Conservation (phyloP, 1,139 yeast species). For the Pichia sp. region DNA sequence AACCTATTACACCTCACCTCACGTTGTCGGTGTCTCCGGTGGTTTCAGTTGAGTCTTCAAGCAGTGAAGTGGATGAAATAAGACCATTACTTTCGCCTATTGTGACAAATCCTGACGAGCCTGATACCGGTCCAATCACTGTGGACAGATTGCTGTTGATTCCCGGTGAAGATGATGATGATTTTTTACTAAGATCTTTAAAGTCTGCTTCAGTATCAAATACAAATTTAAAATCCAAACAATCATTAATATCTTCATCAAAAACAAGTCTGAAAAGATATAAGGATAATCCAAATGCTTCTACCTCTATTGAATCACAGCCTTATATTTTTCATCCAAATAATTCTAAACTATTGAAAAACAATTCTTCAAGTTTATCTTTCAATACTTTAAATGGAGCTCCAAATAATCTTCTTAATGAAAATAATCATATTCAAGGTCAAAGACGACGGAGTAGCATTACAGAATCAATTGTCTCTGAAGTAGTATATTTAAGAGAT, state of each 20-base stretch:
- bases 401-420: background rate
- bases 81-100: conserved; percentile 15
- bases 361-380: too few species aligned
- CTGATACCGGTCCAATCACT: conserved; percentile 3
- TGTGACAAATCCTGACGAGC: conserved; percentile 13
- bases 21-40: background rate
- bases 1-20: too few species aligned
- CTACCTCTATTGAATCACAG: background rate
- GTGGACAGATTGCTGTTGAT: conserved; percentile 2
- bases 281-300: conserved; percentile 9
- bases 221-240: conserved; percentile 2
- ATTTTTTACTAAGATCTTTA: conserved; percentile 12
- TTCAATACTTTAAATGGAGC: too few species aligned
- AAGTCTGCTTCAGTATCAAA: conserved; percentile 8
- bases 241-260: conserved; percentile 9
- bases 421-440: background rate
- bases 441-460: conserved; percentile 7
- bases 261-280: conserved; percentile 6
- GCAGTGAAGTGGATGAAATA: conserved; percentile 8
- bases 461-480: conserved; percentile 25
- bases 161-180: conserved; percentile 14
- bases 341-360: conserved; percentile 1
- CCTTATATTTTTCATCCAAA: conserved; percentile 11
- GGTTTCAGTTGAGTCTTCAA: conserved; percentile 3
- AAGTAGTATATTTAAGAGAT: conserved; percentile 22